Evolutionary conservation across 1,139 yeast genomes (phyloP), one percentile per base, ranked within the genome.

Genomic region (Saccharomycopsis hybrid): DNA sequence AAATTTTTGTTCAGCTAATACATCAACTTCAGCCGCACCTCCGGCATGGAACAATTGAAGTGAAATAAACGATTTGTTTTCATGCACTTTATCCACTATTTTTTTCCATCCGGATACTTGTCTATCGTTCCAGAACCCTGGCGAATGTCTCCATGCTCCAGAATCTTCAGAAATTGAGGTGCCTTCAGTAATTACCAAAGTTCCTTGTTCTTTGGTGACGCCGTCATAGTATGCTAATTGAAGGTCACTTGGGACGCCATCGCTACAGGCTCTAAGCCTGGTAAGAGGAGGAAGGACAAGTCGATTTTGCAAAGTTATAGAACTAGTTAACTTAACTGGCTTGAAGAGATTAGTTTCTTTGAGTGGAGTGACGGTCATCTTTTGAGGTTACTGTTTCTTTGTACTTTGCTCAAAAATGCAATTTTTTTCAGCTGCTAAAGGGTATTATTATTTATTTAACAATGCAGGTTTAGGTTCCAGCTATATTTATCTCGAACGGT

Each of bases 271-370:
- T 61, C 83, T 71, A 58, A 62, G 63, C 64, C 83, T 69, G 24
- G 83, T 77, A 49, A 77, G 70, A 38, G 84, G 82, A 5, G 81
- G 72, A 59, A 66, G 66, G 2, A 70, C 79, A 13, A 74, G 60
- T 59, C 79, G 65, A 60, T 76, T 71, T 27, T 59, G 44, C 32
- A 56, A 60, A 53, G 57, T 68, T 54, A 57, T 63, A 40, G 57
- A 50, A 43, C 63, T 59, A 44, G 81, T 82, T 47, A 78, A 67
- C 55, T 71, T 68, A 51, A 77, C 63, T 37, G 80, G 75, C 54
- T 73, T 65, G 67, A 78, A 78, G 5, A 75, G 61, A 50, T 72
- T 67, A 46, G 76, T 67, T 44, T 65, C n/a, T 5, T 7, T 8
- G 5, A 36, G 13, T 11, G 9, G 7, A 9, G 39, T 5, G n/a